phyloP scores from a whole-genome alignment of 1,284 basidiomycete genomes.

The Ustilago trichophora region DNA sequence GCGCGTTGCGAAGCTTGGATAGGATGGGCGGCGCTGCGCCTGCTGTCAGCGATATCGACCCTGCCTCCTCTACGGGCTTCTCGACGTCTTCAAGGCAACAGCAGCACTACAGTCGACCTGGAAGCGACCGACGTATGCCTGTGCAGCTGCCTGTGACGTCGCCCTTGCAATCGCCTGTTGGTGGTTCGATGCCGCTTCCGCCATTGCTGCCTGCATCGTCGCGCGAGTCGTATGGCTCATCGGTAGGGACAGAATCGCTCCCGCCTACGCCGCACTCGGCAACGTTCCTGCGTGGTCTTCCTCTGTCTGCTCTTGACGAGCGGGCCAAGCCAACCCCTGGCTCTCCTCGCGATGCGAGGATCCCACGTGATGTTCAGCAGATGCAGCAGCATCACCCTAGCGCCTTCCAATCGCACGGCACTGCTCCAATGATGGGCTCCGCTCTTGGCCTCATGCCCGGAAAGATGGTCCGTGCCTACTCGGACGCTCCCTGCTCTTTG shows the following conservation, averaged over 20 bases:
- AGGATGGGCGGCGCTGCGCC: slow-evolving; percentile 8
- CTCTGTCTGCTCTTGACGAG: slow-evolving; percentile 3
- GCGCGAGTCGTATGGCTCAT: slow-evolving; percentile 36
- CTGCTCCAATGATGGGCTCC: slow-evolving; percentile 4
- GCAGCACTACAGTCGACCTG: slow-evolving; percentile 1
- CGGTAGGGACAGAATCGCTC: slow-evolving; percentile 27
- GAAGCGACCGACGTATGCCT: slow-evolving; percentile 12
- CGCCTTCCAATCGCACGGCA: not conserved
- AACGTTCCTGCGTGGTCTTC: slow-evolving; percentile 29
- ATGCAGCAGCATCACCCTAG: not conserved
- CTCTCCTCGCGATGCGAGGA: slow-evolving; percentile 13
- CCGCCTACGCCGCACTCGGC: slow-evolving; percentile 40
- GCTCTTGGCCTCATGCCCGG: slow-evolving; percentile 35
- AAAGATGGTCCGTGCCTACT: slow-evolving; percentile 33
- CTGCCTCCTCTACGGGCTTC: slow-evolving; percentile 34
- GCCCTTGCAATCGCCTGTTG: slow-evolving; percentile 20
- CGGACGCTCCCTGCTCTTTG: slow-evolving; percentile 11
- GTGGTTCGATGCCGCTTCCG: slow-evolving; percentile 14
- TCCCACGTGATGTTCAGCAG: slow-evolving; percentile 3
- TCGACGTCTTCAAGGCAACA: slow-evolving; percentile 8
- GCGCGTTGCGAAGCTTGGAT: slow-evolving; percentile 21
- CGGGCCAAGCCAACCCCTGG: slow-evolving; percentile 5
- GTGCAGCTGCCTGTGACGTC: slow-evolving; percentile 11
- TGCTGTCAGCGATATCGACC: slow-evolving; percentile 22
- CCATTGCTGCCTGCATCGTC: slow-evolving; percentile 25